Base-by-base conservation (phyloP, 2,329 filamentous ascomycete genomes). In the Colletotrichum magnum region DNA sequence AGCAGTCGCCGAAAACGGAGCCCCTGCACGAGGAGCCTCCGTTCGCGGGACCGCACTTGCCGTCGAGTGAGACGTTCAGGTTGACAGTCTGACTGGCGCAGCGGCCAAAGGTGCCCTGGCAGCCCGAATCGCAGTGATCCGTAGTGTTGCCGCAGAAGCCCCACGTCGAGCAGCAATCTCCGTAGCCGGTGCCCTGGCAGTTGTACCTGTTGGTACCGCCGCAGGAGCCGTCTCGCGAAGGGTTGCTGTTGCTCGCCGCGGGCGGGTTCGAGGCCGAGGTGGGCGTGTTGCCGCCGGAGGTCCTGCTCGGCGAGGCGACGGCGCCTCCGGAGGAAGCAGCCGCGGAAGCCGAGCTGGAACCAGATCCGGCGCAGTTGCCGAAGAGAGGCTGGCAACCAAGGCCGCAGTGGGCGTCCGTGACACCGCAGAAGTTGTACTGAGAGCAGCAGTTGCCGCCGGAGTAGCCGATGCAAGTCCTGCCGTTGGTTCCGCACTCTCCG, bases 111-210 rank as follows among this genome's bases (percentile, higher is more conserved):
- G 21, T 24, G n/a, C 39, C 50, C 32, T 74, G 70, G 18, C 72
- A 74, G n/a, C 64, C 72, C 10, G 56, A 41, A 12, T 69, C 73
- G 41, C 73, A 74, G 63, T 73, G 72, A 9, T 57, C 64, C 24
- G 62, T 58, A 4, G 64, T 70, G 53, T 26, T 56, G 10, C 73
- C 73, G 16, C 73, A 74, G 64, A 66, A 74, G 15, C 64, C 67
- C 28, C 66, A 73, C 16, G 68, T 48, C 15, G 72, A 74, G 26
- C 73, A 74, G 68, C 73, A 74, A 58, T 72, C 68, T 16, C 70
- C 70, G 59, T 52, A 70, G 16, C 16, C 53, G 48, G 67, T 70
- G 7, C 69, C 69, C 21, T 67, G 53, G 58, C 67, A 71, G 61
- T 64, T 70, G 26, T 67, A 48, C 10, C 58, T 58, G 6, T n/a